Evolutionary conservation across 768 basidiomycete species (phyloP), one percentile per base, ranked within the genome.

Genomic region (Rhodotorula babjevae): DNA sequence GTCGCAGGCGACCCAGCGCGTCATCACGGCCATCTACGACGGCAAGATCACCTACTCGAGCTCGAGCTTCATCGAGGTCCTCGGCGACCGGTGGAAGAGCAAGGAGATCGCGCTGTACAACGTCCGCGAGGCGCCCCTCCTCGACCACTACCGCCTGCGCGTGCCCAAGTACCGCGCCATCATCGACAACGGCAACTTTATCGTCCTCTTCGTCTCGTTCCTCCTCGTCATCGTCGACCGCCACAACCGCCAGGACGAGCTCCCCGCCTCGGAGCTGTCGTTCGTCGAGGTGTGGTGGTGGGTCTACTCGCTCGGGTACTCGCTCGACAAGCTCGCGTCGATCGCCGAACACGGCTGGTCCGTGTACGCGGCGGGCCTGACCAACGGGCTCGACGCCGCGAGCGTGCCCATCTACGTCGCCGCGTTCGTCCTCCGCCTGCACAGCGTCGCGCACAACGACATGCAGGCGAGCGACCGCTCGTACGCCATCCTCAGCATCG

Each of bases 21-120:
- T 73, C 49, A 71, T 76, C 66, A 52, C 59, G 62, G 81, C 81
- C 7, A 81, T 82, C 40, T 82, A 79, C 78, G 78, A 80, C 25
- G 82, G 82, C n/a, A 65, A 76, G 63, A 79, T 82, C 75, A 80
- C 81, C 29, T 82, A 82, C 62, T 80, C 81, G 40, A 82, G 82
- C 31, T 79, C 81, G 15, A 79, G 80, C 72, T 81, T 81, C 65
- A 58, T 76, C 42, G 69, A 76, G 36, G 64, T 76, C 36, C 50
- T 76, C 27, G 72, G 72, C 19, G 77, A 82, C 78, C 80, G 82
- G 52, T 83, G 82, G 77, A 83, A 83, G 76, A 77, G 76, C 33
- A 80, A 81, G 68, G 80, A 82, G 12, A 82, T 83, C 53, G 76
- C 79, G 64, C 77, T 83, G 29, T 82, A 83, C 77, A 82, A 82